These are phyloP conservation scores for Blastomyces parvus DNA, from an alignment of 2,329 filamentous ascomycete species.

Conservation along the genomic window DNA sequence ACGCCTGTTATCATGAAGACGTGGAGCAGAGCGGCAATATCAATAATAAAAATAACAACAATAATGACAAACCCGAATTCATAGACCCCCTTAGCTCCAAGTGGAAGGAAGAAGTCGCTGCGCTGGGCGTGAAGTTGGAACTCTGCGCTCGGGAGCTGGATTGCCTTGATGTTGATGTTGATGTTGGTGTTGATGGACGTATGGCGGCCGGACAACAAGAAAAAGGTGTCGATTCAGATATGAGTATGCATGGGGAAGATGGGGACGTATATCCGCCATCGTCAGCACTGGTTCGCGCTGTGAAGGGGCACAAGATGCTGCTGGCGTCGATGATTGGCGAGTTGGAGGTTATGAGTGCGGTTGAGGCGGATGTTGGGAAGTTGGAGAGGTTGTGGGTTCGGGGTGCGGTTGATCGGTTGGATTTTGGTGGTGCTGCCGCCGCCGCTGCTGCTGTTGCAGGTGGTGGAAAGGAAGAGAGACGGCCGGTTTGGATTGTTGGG, in stretches of 20 bases:
- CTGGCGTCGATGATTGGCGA: conserved; percentile 31
- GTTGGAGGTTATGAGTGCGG: conserved; percentile 26
- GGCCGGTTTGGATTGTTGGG: background rate
- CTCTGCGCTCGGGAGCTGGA: conserved; percentile 28
- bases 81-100: conserved; percentile 26
- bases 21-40: background rate
- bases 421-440: conserved; percentile 9
- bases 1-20: background rate
- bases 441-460: background rate
- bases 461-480: conserved; percentile 16
- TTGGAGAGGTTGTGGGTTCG: conserved; percentile 28
- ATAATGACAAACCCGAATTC: conserved; percentile 19
- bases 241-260: background rate
- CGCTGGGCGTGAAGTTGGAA: conserved; percentile 27
- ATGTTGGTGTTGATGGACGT: conserved; percentile 22
- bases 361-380: conserved; percentile 28
- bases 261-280: background rate
- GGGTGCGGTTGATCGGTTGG: conserved; percentile 22
- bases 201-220: background rate
- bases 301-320: conserved; percentile 23
- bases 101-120: conserved; percentile 29
- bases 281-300: conserved; percentile 26
- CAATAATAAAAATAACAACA: background rate
- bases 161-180: conserved; percentile 25
- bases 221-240: background rate